Evolutionary conservation across 2,329 filamentous ascomycete genomes (phyloP).

Genomic region (Xylaria sp.): DNA sequence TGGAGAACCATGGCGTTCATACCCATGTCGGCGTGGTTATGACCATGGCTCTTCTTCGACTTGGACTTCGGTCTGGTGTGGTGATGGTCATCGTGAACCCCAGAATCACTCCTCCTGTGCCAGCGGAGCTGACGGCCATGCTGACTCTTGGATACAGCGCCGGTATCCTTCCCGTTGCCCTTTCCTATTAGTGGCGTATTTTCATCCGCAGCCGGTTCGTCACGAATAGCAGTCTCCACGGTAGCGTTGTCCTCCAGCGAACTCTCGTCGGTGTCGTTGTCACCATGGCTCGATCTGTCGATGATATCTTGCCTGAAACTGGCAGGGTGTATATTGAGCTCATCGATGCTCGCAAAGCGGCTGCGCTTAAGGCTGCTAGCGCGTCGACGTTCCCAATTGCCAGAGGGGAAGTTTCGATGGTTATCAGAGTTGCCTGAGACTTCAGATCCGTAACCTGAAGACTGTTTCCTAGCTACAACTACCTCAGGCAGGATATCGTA

Average conservation of each 20-base stretch:
- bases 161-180: conserved; percentile 45
- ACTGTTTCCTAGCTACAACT: conserved; percentile 62
- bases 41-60: conserved; percentile 67
- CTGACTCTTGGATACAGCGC: conserved; percentile 45
- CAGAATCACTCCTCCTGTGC: conserved; percentile 60
- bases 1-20: conserved; percentile 88
- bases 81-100: conserved; percentile 77
- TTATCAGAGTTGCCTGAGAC: conserved; percentile 44
- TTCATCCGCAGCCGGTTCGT: conserved; percentile 51
- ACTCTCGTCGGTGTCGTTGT: conserved; percentile 62
- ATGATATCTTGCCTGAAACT: conserved; percentile 95
- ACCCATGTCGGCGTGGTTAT: conserved; percentile 89
- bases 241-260: conserved; percentile 62
- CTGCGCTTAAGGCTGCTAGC: conserved; percentile 63
- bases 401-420: conserved; percentile 50
- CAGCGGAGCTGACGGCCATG: conserved; percentile 44
- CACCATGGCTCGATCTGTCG: conserved; percentile 70
- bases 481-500: conserved; percentile 73
- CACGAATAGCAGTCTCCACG: conserved; percentile 49
- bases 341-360: conserved; percentile 72
- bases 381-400: conserved; percentile 59
- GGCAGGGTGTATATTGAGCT: conserved; percentile 87
- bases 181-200: conserved; percentile 53
- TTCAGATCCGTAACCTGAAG: conserved; percentile 50
- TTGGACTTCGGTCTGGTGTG: conserved; percentile 77